Evolutionary conservation across 1,284 basidiomycete genomes (phyloP).

Genomic region (Rhizoctonia solani): DNA sequence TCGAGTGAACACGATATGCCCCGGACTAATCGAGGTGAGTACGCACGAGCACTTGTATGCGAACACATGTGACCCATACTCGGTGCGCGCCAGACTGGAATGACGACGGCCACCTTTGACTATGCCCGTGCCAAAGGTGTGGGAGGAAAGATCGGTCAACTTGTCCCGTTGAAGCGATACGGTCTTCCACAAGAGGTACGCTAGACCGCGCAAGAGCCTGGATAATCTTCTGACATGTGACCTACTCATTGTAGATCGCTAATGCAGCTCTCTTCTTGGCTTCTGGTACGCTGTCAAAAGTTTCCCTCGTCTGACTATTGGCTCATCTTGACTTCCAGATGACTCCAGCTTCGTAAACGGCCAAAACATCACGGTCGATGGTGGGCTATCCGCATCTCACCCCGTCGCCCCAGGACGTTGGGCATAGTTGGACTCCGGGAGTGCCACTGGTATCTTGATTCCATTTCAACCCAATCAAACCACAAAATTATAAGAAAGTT

Average conservation of each 20-base stretch:
- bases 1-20: conserved; percentile 88
- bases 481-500: not conserved
- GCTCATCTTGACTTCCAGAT: conserved; percentile 64
- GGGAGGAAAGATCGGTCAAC: conserved; percentile 76
- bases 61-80: not conserved
- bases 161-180: conserved; percentile 82
- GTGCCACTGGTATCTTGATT: not conserved
- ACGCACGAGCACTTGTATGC: not conserved
- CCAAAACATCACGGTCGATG: conserved; percentile 85
- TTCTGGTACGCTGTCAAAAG: conserved; percentile 57
- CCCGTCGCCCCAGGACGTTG: conserved; percentile 67
- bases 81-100: conserved; percentile 60
- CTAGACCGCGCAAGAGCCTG: not conserved
- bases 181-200: conserved; percentile 77
- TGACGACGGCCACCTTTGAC: conserved; percentile 78
- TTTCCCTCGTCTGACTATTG: conserved; percentile 27
- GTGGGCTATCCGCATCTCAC: conserved; percentile 75
- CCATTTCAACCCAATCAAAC: not conserved
- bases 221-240: no score
- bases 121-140: conserved; percentile 75
- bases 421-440: not conserved
- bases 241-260: no score
- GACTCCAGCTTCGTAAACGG: conserved; percentile 94
- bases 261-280: conserved; percentile 84
- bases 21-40: conserved; percentile 77